Base-by-base conservation (phyloP, 192 early-diverging fungal species). In the Glomus cerebriforme region DNA sequence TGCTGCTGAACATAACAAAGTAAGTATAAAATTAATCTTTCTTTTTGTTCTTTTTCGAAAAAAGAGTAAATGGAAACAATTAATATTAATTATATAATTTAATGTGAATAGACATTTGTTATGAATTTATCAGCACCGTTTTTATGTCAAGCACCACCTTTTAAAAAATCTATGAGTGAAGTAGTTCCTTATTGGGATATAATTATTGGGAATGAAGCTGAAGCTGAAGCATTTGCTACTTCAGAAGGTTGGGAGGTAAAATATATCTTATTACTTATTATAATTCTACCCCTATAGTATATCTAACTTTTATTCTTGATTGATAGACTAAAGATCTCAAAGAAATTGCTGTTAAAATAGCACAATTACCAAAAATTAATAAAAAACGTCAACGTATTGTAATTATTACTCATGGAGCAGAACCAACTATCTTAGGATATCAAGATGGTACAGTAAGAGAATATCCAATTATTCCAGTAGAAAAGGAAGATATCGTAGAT, bases 41-140 rank as follows among this genome's bases (percentile, higher is more conserved):
- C 17, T 26, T 68, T 49, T 58, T 43, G n/a, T n/a, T 4, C 45
- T n/a, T 43, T 43, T 12, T 12, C 39, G 12, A 43, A 43, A 12
- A 12, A 39, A 39, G 9, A 39, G 9, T 39, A 12, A 43, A 8
- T 43, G n/a, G n/a, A 12, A 43, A 2, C 39, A 43, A 43, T n/a
- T n/a, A n/a, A n/a, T n/a, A n/a, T n/a, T n/a, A n/a, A n/a, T n/a
- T n/a, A n/a, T 12, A 43, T 12, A 43, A 43, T 43, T 43, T 10
- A 43, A 69, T 60, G 9, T 29, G 66, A 31, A 39, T 74, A 82
- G 90, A 82, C 85, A 27, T 96, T 98, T 82, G 88, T 91, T 67
- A 90, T 97, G 88, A 99, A 99, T 91, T 83, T 99, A 76, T 97
- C 95, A 78, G 98, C 98, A 35, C 95, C 96, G 58, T 99, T 98